These are phyloP conservation scores for Pseudohyphozyma bogoriensis DNA, from an alignment of 768 basidiomycete species.

Conservation along the genomic window DNA sequence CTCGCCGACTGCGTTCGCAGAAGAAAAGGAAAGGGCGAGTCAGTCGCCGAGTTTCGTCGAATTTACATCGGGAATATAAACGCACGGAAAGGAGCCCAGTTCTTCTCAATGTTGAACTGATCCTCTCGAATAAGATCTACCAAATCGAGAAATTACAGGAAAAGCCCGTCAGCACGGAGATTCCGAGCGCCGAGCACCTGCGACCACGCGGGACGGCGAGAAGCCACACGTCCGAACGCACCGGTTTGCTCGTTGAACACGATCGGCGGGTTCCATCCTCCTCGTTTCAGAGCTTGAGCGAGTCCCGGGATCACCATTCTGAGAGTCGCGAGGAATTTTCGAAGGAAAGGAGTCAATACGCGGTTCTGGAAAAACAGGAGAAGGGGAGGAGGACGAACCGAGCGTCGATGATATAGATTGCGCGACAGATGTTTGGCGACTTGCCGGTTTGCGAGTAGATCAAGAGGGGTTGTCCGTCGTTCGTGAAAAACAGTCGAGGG, in stretches of 20 bases:
- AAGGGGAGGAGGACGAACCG: neutral
- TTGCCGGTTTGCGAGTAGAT: constrained; percentile 13
- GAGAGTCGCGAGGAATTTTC: neutral
- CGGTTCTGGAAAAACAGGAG: neutral
- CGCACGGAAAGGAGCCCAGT: neutral
- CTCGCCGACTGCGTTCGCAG: constrained; percentile 4
- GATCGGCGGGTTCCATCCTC: constrained; percentile 10
- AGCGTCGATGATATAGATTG: constrained; percentile 13
- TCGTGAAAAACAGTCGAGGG: constrained; percentile 14
- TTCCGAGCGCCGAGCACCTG: too few species aligned
- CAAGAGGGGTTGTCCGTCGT: constrained; percentile 14
- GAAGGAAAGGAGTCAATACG: neutral
- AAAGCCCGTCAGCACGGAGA: too few species aligned
- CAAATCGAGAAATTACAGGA: neutral
- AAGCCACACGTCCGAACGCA: neutral
- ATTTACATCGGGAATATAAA: too few species aligned
- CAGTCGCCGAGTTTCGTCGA: neutral
- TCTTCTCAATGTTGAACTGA: constrained; percentile 14
- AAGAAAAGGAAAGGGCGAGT: neutral
- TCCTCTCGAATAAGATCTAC: constrained; percentile 1
- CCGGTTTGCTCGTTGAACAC: constrained; percentile 14
- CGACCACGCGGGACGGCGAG: too few species aligned
- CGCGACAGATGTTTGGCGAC: constrained; percentile 14
- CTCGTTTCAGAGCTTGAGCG: constrained; percentile 7
- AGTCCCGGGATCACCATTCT: constrained; percentile 16